Evolutionary conservation across 495 filamentous ascomycete genomes (phyloP), one percentile per base, ranked within the genome.

Genomic region (Hypoxylon lienhwacheense): DNA sequence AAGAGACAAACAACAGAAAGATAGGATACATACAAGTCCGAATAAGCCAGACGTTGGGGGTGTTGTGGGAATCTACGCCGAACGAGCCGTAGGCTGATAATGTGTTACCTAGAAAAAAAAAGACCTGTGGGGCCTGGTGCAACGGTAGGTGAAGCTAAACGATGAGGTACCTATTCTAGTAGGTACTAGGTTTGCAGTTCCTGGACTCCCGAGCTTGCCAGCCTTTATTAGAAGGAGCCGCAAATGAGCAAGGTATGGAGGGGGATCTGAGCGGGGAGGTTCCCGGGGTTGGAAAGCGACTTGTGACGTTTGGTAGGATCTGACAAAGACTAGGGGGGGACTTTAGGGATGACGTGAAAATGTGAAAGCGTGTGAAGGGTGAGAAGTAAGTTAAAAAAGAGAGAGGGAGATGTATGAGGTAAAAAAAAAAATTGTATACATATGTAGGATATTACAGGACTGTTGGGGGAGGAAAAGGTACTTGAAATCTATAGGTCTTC

Each of bases 21-120:
- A 48, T 44, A 54, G 45, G 45, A 29, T 63, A 49, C 53, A 22
- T 52, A 56, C 58, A 58, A 15, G 28, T 43, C 54, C 21, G 39
- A 37, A 55, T 49, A 46, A 41, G 43, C 53, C 43, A 53, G 45
- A 20, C 1, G 12, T 42, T 35, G 47, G 51, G 58, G 62, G 56
- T 58, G 47, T 65, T 55, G 60, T 64, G 73, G 74, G 66, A 74
- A 71, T 59, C 53, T 66, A 64, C 67, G 65, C 74, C 74, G 74
- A 76, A 73, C 61, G 70, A 70, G 71, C 73, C 73, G 70, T 67
- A 76, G 74, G 70, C 74, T 76, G 74, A 74, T 74, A 63, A 65
- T 70, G 69, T 61, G 55, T 61, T 67, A 65, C 62, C 65, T 58
- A 63, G 48, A 57, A 63, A 47, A 50, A 57, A 63, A 47, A 50